Base-by-base conservation (phyloP, 2,329 filamentous ascomycete species). In the Fusarium newnesense region DNA sequence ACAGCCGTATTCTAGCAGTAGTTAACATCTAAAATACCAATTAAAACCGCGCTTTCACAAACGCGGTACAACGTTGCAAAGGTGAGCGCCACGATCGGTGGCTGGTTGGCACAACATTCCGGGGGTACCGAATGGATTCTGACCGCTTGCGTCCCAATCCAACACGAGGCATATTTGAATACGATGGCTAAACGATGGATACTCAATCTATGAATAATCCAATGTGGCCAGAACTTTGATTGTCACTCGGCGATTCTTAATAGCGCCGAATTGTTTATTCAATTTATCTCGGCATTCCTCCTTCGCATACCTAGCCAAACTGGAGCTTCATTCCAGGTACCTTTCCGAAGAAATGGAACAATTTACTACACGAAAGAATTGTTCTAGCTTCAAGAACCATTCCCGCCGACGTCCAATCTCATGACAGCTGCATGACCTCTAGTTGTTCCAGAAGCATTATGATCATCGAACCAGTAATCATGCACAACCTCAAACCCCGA, bases 401-500 rank as follows among this genome's bases (percentile, higher is more conserved):
- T 43, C 26, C 15, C 7, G 1, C 40, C 53, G 13, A 58, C 13
- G 12, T 73, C 60, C n/a, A 61, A 26, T 46, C 59, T 70, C 72
- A 75, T 75, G 1, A 68, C 60, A n/a, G 73, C 73, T 3, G 54
- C 69, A 11, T 66, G 59, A 1, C 46, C 69, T 19, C 47, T 54
- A 3, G 13, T 42, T 1, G 24, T 19, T 9, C 28, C 43, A 21
- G 21, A 64, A 24, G 21, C 24, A n/a, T 62, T 19, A 2, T 15
- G 15, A 9, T 73, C 63, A 30, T 64, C 26, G 9, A 64, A 75
- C 73, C 70, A 75, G 26, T 73, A 68, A 16, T 60, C 44, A 2
- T 75, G 34, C 1, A 75, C 46, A 4, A 64, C 19, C 13, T 50
- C n/a, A n/a, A 75, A 75, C 0, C 70, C 70, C 3, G 58, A 61